These are phyloP conservation scores for Effrenium voratum DNA, from an alignment of 73 alveolate genomes.

Conservation along the genomic window DNA sequence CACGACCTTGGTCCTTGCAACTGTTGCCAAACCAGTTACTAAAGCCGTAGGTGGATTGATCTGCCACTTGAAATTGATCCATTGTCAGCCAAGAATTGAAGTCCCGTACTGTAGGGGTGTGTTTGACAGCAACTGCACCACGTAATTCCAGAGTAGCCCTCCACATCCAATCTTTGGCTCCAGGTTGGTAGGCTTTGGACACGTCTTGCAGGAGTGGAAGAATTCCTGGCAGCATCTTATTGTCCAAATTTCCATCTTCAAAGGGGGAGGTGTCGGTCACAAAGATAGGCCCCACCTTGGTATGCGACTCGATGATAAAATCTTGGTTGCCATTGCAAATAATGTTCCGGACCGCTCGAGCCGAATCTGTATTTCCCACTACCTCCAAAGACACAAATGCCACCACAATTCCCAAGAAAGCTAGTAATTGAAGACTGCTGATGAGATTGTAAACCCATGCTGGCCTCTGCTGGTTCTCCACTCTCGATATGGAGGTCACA, in stretches of 20 bases:
- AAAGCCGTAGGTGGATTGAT: slow-evolving; percentile 43
- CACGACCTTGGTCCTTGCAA: slow-evolving; percentile 26
- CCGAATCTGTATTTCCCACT: background rate
- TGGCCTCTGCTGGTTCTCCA: background rate
- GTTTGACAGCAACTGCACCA: slow-evolving; percentile 56
- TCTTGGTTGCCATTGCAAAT: slow-evolving; percentile 60
- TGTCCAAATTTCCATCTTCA: slow-evolving; percentile 40
- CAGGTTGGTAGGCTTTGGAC: background rate
- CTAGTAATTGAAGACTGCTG: slow-evolving; percentile 9
- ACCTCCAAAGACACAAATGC: slow-evolving; percentile 5
- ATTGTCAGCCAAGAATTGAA: slow-evolving; percentile 44
- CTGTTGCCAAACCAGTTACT: slow-evolving; percentile 58
- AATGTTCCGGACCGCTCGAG: slow-evolving; percentile 33
- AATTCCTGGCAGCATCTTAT: slow-evolving; percentile 63
- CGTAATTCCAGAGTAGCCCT: background rate
- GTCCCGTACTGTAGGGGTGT: slow-evolving; percentile 21
- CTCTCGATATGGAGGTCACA: background rate
- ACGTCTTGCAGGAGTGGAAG: background rate
- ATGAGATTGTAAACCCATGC: slow-evolving; percentile 19
- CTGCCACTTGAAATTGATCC: slow-evolving; percentile 38
- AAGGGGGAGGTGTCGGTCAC: slow-evolving; percentile 47
- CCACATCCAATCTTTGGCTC: slow-evolving; percentile 61
- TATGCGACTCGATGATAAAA: slow-evolving; percentile 45
- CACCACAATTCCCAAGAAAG: background rate
- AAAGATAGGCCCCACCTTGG: slow-evolving; percentile 62